Evolutionary conservation across 2,329 filamentous ascomycete species (phyloP).

Genomic region (Fusarium irregulare): DNA sequence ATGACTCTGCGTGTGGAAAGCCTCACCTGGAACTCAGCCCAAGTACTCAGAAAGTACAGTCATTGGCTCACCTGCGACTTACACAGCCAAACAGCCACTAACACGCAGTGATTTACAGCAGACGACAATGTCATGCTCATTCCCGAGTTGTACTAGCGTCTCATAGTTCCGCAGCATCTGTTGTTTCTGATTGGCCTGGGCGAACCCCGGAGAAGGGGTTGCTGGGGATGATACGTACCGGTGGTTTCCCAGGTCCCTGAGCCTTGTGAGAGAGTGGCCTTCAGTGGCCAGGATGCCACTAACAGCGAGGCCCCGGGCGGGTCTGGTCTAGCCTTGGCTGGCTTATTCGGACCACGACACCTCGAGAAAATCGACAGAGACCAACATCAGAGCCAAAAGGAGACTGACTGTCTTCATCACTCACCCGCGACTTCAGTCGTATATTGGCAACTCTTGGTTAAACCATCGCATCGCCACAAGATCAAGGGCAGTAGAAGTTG

Average conservation of each 20-base stretch:
- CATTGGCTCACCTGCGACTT: constrained; percentile 29
- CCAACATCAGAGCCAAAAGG: constrained; percentile 51
- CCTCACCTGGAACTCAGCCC: constrained; percentile 21
- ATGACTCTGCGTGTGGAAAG: constrained; percentile 15
- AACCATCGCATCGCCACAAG: constrained; percentile 18
- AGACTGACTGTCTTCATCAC: constrained; percentile 46
- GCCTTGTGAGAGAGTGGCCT: constrained; percentile 29
- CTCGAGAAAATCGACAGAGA: constrained; percentile 52
- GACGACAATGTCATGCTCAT: constrained; percentile 39
- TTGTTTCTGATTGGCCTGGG: constrained; percentile 46
- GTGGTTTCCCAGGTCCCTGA: constrained; percentile 18
- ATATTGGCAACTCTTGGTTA: constrained; percentile 25
- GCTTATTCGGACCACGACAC: constrained; percentile 57
- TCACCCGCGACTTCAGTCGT: constrained; percentile 39
- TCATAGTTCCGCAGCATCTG: constrained; percentile 8
- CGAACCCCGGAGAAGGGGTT: constrained; percentile 48
- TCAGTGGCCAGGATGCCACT: constrained; percentile 39
- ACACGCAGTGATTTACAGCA: constrained; percentile 38
- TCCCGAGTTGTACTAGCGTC: constrained; percentile 40
- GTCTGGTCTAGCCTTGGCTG: constrained; percentile 38
- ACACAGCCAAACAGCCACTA: constrained; percentile 34
- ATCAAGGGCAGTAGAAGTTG: background rate
- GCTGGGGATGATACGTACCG: constrained; percentile 42
- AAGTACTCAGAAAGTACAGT: constrained; percentile 33
- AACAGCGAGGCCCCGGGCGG: constrained; percentile 38